Base-by-base conservation (phyloP, 495 filamentous ascomycete species). In the Bryoglossum gracile region DNA sequence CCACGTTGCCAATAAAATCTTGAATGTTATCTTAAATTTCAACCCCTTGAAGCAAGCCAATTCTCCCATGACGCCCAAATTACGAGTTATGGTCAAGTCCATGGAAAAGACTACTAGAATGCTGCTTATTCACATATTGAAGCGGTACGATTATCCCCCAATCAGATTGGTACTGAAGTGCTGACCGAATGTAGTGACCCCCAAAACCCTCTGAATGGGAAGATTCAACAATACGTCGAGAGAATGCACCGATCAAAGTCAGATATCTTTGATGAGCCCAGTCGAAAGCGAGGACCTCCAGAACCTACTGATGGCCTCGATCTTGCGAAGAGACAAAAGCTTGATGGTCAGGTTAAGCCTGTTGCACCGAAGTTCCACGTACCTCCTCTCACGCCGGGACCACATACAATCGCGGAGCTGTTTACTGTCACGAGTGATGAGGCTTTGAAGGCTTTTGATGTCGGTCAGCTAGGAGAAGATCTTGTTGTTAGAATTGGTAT, bases 41-140 rank as follows among this genome's bases (percentile, higher is more conserved):
- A 94, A 94, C 62, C 92, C 92, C 5, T 65, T 94, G 6, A 86
- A 81, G 57, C 80, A 83, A 50, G 83, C 84, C 35, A 82, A 78
- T 54, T 77, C 78, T 4, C 83, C 87, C 11, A 76, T 94, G 68
- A 90, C 85, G 0, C 74, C 86, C 3, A 85, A 82, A 59, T 74
- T 77, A 25, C 88, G 83, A 44, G 81, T 99, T 28, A 78, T 87
- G 33, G 71, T 95, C 41, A 87, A 84, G 65, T 95, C 89, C 1
- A 92, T 97, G 81, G 92, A 92, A 63, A 84, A 92, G 53, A 99
- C 92, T 13, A 85, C 86, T 1, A 77, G 88, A 46, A 77, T 85
- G 48, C 65, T 99, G 32, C 72, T 97, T 13, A 74, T 84, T 30
- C 88, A 95, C 62, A 68, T 95, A 26, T 67, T 81, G 47, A 87